These are phyloP conservation scores for Pelargonium australe DNA, from an alignment of 441 rosid species.

Conservation along the genomic window DNA sequence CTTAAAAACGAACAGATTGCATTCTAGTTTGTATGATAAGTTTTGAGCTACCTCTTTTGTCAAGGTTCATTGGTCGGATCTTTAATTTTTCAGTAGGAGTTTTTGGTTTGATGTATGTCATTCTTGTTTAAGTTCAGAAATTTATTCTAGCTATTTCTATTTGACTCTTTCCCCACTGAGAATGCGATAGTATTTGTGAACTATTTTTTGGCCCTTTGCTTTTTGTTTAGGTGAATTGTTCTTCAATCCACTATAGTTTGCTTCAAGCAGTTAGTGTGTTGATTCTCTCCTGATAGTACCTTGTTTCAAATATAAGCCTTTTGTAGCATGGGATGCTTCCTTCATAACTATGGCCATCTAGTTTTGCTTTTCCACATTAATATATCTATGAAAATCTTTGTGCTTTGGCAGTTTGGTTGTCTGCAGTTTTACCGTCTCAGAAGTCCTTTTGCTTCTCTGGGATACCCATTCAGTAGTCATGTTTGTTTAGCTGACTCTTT, in stretches of 20 bases:
- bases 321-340: conserved; percentile 24
- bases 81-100: too few species aligned
- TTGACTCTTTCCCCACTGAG: not conserved
- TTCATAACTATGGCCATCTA: conserved; percentile 18
- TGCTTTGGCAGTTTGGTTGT: conserved; percentile 6
- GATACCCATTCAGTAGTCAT: not conserved
- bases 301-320: conserved; percentile 14
- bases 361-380: conserved; percentile 22
- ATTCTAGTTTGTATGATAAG: not conserved
- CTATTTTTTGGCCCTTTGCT: not conserved
- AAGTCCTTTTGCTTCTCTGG: conserved; percentile 8
- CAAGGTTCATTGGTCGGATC: too few species aligned
- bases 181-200: not conserved
- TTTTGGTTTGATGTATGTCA: not conserved
- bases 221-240: conserved; percentile 19
- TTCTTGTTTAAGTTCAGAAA: not conserved
- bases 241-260: conserved; percentile 24
- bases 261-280: conserved; percentile 23
- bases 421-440: conserved; percentile 15
- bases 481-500: not conserved
- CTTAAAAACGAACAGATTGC: not conserved
- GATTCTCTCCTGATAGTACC: conserved; percentile 20
- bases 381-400: conserved; percentile 9
- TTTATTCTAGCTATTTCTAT: not conserved
- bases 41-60: too few species aligned